Conservation (phyloP, 768 basidiomycete genomes). For the Suillus americanus region DNA sequence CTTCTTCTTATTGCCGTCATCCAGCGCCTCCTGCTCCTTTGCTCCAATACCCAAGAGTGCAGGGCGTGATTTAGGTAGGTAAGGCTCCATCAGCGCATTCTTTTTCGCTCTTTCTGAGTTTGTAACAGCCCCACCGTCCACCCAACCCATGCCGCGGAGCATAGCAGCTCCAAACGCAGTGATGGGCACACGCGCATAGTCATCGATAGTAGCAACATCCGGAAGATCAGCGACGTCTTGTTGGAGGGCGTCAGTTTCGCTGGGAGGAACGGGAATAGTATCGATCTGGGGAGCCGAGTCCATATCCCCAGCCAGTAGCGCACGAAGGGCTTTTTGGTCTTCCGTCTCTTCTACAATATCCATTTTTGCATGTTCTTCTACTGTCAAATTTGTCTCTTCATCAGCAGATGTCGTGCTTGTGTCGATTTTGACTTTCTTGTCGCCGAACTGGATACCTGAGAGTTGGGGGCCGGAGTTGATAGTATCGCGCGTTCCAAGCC, state of each 20-base stretch:
- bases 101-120: slow-evolving; percentile 48
- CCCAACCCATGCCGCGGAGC: slow-evolving; percentile 97
- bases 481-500: slow-evolving; percentile 68
- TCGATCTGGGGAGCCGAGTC: slow-evolving; percentile 45
- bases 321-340: slow-evolving; percentile 79
- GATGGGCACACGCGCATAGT: slow-evolving; percentile 90
- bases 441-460: slow-evolving; percentile 59
- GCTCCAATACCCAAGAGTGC: slow-evolving; percentile 92
- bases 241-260: slow-evolving; percentile 81
- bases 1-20: slow-evolving; percentile 64
- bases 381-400: slow-evolving; percentile 22
- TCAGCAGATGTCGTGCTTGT: slow-evolving; percentile 2
- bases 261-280: slow-evolving; percentile 58
- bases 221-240: slow-evolving; percentile 84
- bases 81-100: slow-evolving; percentile 69
- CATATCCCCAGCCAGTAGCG: slow-evolving; percentile 59
- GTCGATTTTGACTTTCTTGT: slow-evolving; percentile 28
- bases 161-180: slow-evolving; percentile 92
- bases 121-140: slow-evolving; percentile 72
- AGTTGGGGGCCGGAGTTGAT: slow-evolving; percentile 78
- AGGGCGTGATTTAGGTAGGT: slow-evolving; percentile 79
- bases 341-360: slow-evolving; percentile 56
- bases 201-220: slow-evolving; percentile 71
- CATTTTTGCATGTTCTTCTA: slow-evolving; percentile 22
- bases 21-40: slow-evolving; percentile 75